These are phyloP conservation scores for Hura crepitans DNA, from an alignment of 441 rosid genomes.

Conservation along the genomic window DNA sequence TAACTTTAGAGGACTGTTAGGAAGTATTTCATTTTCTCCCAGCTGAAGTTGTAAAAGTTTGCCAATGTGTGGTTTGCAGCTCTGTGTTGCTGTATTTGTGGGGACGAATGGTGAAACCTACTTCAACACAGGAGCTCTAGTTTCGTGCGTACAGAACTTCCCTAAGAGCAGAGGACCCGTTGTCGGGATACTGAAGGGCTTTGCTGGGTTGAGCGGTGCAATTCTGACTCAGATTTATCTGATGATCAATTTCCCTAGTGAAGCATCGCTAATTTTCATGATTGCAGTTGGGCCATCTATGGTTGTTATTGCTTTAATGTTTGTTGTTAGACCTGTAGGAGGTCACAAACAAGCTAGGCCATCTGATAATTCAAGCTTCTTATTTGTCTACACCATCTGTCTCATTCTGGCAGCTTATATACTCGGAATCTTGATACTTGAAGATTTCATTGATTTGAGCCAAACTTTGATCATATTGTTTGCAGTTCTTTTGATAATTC, in stretches of 20 bases:
- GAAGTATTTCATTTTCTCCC: background rate
- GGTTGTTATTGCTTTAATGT: constrained; percentile 70
- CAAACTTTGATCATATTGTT: constrained; percentile 40
- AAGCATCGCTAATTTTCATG: constrained; percentile 66
- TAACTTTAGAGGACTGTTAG: background rate
- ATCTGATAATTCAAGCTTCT: constrained; percentile 62
- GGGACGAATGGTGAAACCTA: constrained; percentile 93
- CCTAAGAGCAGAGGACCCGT: constrained; percentile 87
- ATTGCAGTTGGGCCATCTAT: constrained; percentile 89
- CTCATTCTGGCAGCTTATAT: constrained; percentile 74
- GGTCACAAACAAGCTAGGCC: constrained; percentile 79
- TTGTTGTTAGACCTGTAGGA: constrained; percentile 84
- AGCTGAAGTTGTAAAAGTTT: background rate
- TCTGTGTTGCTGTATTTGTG: constrained; percentile 74
- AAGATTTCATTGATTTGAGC: constrained; percentile 62
- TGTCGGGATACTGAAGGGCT: constrained; percentile 89
- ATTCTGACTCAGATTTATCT: constrained; percentile 80
- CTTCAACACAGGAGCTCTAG: constrained; percentile 82
- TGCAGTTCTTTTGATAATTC: constrained; percentile 50
- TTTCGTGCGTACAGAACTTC: constrained; percentile 88
- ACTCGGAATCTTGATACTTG: constrained; percentile 74
- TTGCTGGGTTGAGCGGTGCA: constrained; percentile 89
- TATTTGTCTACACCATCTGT: constrained; percentile 68
- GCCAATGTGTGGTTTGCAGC: constrained; percentile 38
- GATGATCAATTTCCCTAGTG: constrained; percentile 60